Evolutionary conservation across 2,329 filamentous ascomycete genomes (phyloP), one percentile per base, ranked within the genome.

Genomic region (Penicillium sp.): DNA sequence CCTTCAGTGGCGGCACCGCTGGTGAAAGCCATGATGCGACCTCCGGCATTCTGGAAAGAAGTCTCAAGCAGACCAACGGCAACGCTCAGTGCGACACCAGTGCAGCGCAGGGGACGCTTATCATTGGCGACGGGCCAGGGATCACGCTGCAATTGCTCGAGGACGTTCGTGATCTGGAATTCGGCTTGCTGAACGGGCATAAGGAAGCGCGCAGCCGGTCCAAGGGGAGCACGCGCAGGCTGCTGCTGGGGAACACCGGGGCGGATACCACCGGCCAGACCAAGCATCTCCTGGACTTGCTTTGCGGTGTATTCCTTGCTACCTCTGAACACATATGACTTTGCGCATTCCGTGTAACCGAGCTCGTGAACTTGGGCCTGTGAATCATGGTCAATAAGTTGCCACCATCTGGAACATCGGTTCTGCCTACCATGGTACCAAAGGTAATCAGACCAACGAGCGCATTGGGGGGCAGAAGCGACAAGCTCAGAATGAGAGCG

Each of bases 281-380:
- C 94, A 47, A 99, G 87, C 94, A 99, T 99, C 71, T 99, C 94
- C 75, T 97, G 93, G n/a, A 99, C 92, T 73, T 97, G 92, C 79
- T 97, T 97, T 50, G 92, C 90, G n/a, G 87, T 84, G 75, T 99
- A 99, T 69, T 99, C 94, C 80, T 97, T 99, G 81, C 87, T 97
- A 38, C 94, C 94, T 53, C 93, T 86, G 83, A 99, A 99, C 40
- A 99, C 94, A 69, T 97, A 99, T 5, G 93, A 97, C 77, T 97
- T 99, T 62, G 94, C 91, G 76, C 94, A 99, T 76, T 97, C 94
- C 52, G 90, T 92, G 72, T 99, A 99, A 52, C 94, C 94, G 64
- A 99, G 91, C 77, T 99, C 94, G 72, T 99, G 94, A 16, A 99
- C 91, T 84, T 97, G 92, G 31, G 91, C 86, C 89, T 92, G 63